These are phyloP conservation scores for Begonia fuchsioides DNA, from an alignment of 306 rosid genomes.

Conservation along the genomic window DNA sequence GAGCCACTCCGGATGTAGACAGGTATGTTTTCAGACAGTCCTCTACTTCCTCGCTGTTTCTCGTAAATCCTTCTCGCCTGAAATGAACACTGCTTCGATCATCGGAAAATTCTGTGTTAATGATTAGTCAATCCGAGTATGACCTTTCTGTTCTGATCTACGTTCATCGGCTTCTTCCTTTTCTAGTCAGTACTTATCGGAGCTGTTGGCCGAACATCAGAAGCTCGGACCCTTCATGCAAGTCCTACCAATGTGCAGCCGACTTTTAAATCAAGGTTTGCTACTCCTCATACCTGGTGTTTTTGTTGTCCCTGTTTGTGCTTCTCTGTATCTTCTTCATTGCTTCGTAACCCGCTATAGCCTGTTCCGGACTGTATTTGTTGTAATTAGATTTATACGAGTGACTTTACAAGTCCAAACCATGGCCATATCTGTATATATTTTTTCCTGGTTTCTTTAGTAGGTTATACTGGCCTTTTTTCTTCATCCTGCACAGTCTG, in stretches of 20 bases:
- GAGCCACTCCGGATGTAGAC: conserved; percentile 64
- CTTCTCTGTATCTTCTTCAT: background rate
- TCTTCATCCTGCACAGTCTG: background rate
- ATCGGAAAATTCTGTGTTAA: too few species aligned
- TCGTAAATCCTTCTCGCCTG: too few species aligned
- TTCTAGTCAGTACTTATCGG: conserved; percentile 73
- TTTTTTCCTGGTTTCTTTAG: background rate
- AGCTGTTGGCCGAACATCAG: conserved; percentile 81
- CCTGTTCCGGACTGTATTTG: conserved; percentile 10
- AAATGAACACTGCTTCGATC: too few species aligned
- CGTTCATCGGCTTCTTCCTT: background rate
- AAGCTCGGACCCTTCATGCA: conserved; percentile 91
- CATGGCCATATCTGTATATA: background rate
- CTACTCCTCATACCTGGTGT: background rate
- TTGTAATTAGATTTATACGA: conserved; percentile 2
- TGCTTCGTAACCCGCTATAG: background rate
- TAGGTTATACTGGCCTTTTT: background rate
- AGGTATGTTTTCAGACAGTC: too few species aligned
- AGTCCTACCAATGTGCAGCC: conserved; percentile 78
- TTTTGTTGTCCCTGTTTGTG: background rate
- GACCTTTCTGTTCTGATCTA: conserved; percentile 7
- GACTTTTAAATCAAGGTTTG: conserved; percentile 82
- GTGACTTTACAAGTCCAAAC: conserved; percentile 3
- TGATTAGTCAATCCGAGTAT: too few species aligned
- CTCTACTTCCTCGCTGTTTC: background rate